Evolutionary conservation across 2,329 filamentous ascomycete genomes (phyloP).

Genomic region (Gliomastix tumulicola): DNA sequence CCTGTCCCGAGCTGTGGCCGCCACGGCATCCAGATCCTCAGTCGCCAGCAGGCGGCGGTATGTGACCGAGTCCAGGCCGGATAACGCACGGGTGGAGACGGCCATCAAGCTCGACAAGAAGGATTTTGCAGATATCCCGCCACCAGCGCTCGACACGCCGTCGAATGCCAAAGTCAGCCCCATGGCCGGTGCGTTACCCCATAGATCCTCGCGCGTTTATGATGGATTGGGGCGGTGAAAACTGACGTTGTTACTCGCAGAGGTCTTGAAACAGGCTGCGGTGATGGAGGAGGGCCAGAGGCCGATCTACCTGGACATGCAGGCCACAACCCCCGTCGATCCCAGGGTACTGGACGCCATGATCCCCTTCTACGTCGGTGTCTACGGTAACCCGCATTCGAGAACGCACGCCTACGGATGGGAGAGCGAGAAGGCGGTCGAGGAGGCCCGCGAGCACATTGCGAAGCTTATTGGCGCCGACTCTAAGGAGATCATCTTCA

Average conservation of each 20-base stretch:
- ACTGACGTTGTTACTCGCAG: constrained; percentile 26
- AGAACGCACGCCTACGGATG: constrained; percentile 97
- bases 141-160: constrained; percentile 19
- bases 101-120: constrained; percentile 83
- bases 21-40: constrained; percentile 14
- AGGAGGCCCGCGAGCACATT: constrained; percentile 76
- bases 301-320: constrained; percentile 97
- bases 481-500: constrained; percentile 97
- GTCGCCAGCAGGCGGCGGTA: constrained; percentile 55
- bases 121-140: constrained; percentile 58
- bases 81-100: constrained; percentile 77
- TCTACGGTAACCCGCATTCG: constrained; percentile 96
- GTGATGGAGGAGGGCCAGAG: constrained; percentile 88
- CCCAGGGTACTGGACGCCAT: constrained; percentile 93
- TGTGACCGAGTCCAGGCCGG: constrained; percentile 76
- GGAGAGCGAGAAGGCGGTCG: constrained; percentile 93
- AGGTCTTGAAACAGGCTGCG: constrained; percentile 84
- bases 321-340: constrained; percentile 92
- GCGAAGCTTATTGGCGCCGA: constrained; percentile 88
- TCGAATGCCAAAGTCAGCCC: constrained; percentile 64
- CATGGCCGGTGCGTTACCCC: constrained; percentile 45
- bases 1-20: constrained; percentile 17
- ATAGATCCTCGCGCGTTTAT: not conserved
- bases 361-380: constrained; percentile 87
- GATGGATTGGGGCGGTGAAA: not conserved